Base-by-base conservation (phyloP, 2,329 filamentous ascomycete species). In the Sclerotinia minor region DNA sequence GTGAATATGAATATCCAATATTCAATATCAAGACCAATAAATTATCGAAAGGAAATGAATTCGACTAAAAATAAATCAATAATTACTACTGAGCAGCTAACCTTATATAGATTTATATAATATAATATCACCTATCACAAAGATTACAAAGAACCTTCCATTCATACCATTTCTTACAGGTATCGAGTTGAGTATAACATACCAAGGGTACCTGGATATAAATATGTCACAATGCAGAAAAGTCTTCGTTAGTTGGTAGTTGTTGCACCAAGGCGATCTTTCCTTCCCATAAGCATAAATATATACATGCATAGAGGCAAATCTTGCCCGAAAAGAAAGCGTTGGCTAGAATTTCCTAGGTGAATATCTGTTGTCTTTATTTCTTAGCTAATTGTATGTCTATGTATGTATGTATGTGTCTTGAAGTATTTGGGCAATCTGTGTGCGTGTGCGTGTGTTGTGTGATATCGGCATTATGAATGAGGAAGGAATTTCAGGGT, bases 141-240 rank as follows among this genome's bases (percentile, higher is more conserved):
- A 41, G 38, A 41, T 38, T 38, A 38, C 38, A 38, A 38, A 38
- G 38, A 38, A 38, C 13, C 38, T 38, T 38, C 38, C 35, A 8
- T 35, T 41, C 38, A 41, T 15, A 13, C 35, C 35, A 38, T 38
- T 3, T 38, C 52, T 15, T 54, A 55, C 17, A 49, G n/a, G n/a
- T 49, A 59, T n/a, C 57, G 44, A 61, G 41, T 17, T 5, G 1
- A 41, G 38, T 41, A 41, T 3, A 5, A 41, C 38, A 41, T 41
- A 41, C 2, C 3, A 15, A 11, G 38, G n/a, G n/a, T n/a, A n/a
- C n/a, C n/a, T 32, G 3, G 32, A 60, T 32, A 17, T 61, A 35
- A 17, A 21, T 49, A 61, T 61, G 44, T 61, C 58, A 49, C 49
- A 19, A 49, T 49, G 44, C 58, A 49, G 58, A n/a, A 17, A n/a